Base-by-base conservation (phyloP, 192 early-diverging fungal genomes). In the Coemansia sp. region DNA sequence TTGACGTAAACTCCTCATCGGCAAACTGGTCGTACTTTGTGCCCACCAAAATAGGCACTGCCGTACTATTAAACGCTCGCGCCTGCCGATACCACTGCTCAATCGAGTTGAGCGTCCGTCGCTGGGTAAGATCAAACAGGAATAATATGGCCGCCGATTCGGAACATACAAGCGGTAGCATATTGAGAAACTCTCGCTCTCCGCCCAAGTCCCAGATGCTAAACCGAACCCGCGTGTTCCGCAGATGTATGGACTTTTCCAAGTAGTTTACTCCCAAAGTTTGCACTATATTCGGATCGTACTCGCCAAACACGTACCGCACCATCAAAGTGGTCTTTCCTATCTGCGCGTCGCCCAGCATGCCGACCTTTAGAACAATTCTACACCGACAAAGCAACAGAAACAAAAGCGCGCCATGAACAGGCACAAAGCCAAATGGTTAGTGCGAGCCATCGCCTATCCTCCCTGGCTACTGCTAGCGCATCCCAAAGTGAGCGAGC, bases 181-280 rank as follows among this genome's bases (percentile, higher is more conserved):
- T 97, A 63, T 91, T 95, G 34, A 95, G 86, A 71, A 97, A 97
- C 70, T 97, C 95, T 5, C 89, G 84, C 61, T 97, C 92, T 10
- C 94, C 92, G 63, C 94, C 94, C 50, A 97, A 76, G 75, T 97
- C 94, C 94, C 94, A 97, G 69, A 97, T 93, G 61, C 90, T 93
- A 66, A 97, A 97, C 14, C 92, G 95, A 51, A 97, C 90, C 54
- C 90, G 90, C 6, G 90, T 92, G 54, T 92, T 90, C 48, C 86
- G 81, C 49, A 97, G 86, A 10, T 85, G 80, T 25, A 97, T 86
- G 0, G 93, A 94, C 72, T 97, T 97, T 68, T 97, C 94, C 88
- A 95, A 90, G 59, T 95, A 95, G 59, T 94, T 94, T 34, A 97
- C 90, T 51, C 94, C 94, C 19, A 97, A 74, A 23, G 94, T 97